These are phyloP conservation scores for Primulina huaijiensis DNA, from an alignment of 257 asterid species.

Conservation along the genomic window DNA sequence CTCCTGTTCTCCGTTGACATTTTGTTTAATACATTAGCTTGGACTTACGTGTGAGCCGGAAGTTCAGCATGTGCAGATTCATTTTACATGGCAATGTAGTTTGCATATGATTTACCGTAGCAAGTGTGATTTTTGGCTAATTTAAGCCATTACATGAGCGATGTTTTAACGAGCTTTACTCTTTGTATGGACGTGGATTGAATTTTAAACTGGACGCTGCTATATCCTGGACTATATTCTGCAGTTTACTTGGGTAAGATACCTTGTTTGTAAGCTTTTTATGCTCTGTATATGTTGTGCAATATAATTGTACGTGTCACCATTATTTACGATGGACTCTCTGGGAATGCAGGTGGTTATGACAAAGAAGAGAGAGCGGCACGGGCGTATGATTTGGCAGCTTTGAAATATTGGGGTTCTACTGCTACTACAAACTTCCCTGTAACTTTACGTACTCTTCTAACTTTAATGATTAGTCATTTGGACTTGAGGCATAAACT, in stretches of 20 bases:
- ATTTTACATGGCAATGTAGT: too few relatives aligned
- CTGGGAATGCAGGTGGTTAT: slow-evolving; percentile 66
- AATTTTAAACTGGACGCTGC: slow-evolving; percentile 31
- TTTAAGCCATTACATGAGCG: not conserved
- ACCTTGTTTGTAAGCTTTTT: not conserved
- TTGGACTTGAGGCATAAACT: not conserved
- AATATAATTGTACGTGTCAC: not conserved
- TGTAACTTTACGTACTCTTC: slow-evolving; percentile 32
- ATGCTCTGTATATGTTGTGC: not conserved
- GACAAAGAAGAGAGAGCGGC: slow-evolving; percentile 96
- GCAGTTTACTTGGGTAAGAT: slow-evolving; percentile 90
- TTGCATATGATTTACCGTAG: too few relatives aligned
- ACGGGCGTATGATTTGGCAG: slow-evolving; percentile 85
- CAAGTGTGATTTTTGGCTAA: not conserved
- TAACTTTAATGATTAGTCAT: slow-evolving; percentile 14
- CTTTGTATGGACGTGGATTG: slow-evolving; percentile 39
- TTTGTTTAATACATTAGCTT: too few relatives aligned
- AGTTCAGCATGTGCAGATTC: too few relatives aligned
- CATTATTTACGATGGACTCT: slow-evolving; percentile 15
- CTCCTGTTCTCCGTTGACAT: too few relatives aligned
- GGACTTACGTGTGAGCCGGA: too few relatives aligned
- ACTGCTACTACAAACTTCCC: slow-evolving; percentile 88
- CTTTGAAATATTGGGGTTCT: slow-evolving; percentile 94
- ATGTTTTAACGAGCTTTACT: slow-evolving; percentile 23
- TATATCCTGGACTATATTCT: slow-evolving; percentile 22